Conservation (phyloP, 2,329 filamentous ascomycete genomes). For the Hirsutella rhossiliensis region DNA sequence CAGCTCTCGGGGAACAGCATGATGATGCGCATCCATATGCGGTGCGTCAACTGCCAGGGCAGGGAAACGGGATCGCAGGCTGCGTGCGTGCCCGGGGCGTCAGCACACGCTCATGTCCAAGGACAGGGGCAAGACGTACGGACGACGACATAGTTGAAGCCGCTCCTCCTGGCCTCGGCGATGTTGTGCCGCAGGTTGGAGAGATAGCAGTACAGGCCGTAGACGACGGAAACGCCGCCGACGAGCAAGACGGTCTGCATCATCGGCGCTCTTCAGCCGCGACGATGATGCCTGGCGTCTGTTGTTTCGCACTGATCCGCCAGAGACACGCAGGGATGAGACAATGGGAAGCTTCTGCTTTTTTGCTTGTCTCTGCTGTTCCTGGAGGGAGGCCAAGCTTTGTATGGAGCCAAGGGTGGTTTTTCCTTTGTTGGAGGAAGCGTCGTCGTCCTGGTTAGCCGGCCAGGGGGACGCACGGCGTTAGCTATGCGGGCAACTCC, state of each 20-base stretch:
- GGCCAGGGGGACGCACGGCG: too few relatives aligned
- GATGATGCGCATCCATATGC: conserved; percentile 43
- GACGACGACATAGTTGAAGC: conserved; percentile 38
- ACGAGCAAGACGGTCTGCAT: conserved; percentile 24
- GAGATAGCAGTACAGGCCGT: conserved; percentile 17
- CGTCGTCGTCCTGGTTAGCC: too few relatives aligned
- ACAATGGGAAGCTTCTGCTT: too few relatives aligned
- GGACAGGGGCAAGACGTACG: too few relatives aligned
- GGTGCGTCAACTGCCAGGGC: conserved; percentile 42
- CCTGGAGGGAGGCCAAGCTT: too few relatives aligned
- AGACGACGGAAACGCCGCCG: conserved; percentile 19
- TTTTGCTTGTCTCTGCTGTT: too few relatives aligned
- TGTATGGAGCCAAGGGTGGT: too few relatives aligned
- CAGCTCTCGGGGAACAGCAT: conserved; percentile 39
- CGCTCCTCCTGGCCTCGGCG: conserved; percentile 34
- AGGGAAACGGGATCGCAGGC: conserved; percentile 30
- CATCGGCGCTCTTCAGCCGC: background rate
- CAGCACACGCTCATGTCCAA: too few relatives aligned
- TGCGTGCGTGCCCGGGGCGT: background rate
- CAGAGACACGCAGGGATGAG: background rate
- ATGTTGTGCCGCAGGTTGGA: conserved; percentile 32
- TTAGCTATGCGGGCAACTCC: too few relatives aligned
- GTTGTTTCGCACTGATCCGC: background rate
- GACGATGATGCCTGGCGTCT: background rate
- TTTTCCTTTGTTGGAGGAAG: too few relatives aligned